phyloP scores from a whole-genome alignment of 345 rosid genomes.

The Linum tenue region DNA sequence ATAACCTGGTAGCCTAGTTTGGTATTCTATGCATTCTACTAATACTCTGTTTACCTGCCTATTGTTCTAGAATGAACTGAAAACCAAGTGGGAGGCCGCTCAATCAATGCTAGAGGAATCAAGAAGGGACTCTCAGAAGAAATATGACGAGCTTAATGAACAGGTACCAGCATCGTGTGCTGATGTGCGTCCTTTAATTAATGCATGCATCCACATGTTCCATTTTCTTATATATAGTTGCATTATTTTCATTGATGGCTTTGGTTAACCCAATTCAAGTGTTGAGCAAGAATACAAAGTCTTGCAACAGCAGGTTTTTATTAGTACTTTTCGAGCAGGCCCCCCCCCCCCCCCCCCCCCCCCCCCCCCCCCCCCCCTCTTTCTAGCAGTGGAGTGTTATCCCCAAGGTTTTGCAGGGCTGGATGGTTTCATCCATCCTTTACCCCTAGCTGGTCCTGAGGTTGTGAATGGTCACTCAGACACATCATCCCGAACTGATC shows the following conservation, averaged over 20 bases:
- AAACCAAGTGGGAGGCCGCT: slow-evolving; percentile 59
- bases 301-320: too few relatives aligned
- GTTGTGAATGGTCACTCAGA: background rate
- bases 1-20: too few relatives aligned
- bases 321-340: too few relatives aligned
- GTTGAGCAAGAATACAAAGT: too few relatives aligned
- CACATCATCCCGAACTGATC: too few relatives aligned
- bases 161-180: slow-evolving; percentile 41
- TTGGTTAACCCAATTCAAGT: too few relatives aligned
- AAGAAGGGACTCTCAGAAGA: slow-evolving; percentile 59
- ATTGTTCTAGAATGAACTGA: slow-evolving; percentile 47
- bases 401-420: background rate
- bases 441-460: background rate
- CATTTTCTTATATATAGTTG: background rate
- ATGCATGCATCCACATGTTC: background rate
- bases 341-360: too few relatives aligned
- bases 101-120: slow-evolving; percentile 50
- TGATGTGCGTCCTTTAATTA: background rate
- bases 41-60: background rate
- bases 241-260: slow-evolving; percentile 5
- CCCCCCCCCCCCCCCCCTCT: too few relatives aligned
- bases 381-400: too few relatives aligned
- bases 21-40: background rate
- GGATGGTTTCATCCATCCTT: background rate
- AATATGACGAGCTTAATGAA: slow-evolving; percentile 66